A percentile compares a stretch with the other conserved stretches of the same genome.
Evolutionary conservation across 306 rosid genomes (phyloP).

Genomic region (Vigna hirtella): DNA sequence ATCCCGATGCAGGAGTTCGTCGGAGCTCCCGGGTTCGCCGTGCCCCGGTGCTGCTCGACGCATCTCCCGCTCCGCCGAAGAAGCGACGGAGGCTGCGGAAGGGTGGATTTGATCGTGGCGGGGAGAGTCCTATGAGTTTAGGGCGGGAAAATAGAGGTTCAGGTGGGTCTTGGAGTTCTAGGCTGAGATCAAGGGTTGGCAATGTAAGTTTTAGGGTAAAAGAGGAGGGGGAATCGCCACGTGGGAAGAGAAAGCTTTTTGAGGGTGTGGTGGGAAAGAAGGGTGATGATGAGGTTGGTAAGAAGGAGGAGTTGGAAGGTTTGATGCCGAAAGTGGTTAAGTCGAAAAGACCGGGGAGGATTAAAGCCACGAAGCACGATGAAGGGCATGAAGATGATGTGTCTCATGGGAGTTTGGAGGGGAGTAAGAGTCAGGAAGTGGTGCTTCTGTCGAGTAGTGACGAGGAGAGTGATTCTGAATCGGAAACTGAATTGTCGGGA

Average conservation of each 20-base stretch:
- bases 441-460: slow-evolving; percentile 39
- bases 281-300: slow-evolving; percentile 47
- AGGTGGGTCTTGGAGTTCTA: slow-evolving; percentile 58
- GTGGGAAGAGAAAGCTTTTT: slow-evolving; percentile 76
- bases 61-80: slow-evolving; percentile 73
- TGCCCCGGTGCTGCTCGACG: slow-evolving; percentile 84
- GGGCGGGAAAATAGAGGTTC: slow-evolving; percentile 41
- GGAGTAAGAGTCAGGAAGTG: slow-evolving; percentile 53
- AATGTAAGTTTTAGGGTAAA: slow-evolving; percentile 52
- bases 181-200: slow-evolving; percentile 71
- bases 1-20: slow-evolving; percentile 59
- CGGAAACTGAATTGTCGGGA: slow-evolving; percentile 35
- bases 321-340: slow-evolving; percentile 58
- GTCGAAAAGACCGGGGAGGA: slow-evolving; percentile 68
- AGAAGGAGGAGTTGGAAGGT: slow-evolving; percentile 54
- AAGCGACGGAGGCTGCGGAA: slow-evolving; percentile 59
- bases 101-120: slow-evolving; percentile 43
- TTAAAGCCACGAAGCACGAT: slow-evolving; percentile 55
- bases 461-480: slow-evolving; percentile 43
- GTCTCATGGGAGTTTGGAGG: slow-evolving; percentile 39
- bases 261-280: slow-evolving; percentile 44
- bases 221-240: slow-evolving; percentile 34
- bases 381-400: slow-evolving; percentile 43
- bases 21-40: slow-evolving; percentile 86
- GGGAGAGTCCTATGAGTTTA: slow-evolving; percentile 43